Evolutionary conservation across 108 stramenopile genomes (phyloP), one percentile per base, ranked within the genome.

Genomic region (Hondaea fermentalgiana): DNA sequence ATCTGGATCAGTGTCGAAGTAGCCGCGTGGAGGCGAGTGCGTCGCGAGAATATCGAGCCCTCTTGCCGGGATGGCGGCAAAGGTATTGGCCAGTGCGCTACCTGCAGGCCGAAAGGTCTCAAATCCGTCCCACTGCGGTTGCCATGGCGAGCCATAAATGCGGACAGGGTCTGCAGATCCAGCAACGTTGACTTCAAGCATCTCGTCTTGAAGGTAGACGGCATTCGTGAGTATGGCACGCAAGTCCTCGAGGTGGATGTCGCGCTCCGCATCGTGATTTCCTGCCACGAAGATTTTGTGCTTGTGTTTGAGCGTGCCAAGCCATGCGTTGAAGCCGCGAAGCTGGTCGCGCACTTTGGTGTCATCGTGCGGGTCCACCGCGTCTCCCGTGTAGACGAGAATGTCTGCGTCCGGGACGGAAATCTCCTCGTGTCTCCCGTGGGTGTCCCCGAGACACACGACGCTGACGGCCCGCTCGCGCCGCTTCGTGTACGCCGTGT

Each of bases 101-200:
- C 51, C 76, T 69, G 64, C 64, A n/a, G 76, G 76, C n/a, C n/a
- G n/a, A 23, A 25, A 83, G 6, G 76, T 83, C 45, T 83, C 76
- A 35, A 83, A 83, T 14, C 76, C 76, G n/a, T 47, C 25, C 76
- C 76, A 83, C 51, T 83, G 76, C 12, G 76, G 76, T 45, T 83
- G 76, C 76, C 76, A 83, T 23, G 76, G 76, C 19, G 76, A 83
- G 16, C 76, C 76, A 23, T 83, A 83, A 35, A 83, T 83, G n/a
- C 25, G 19, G 51, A 83, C 49, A 35, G 49, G 49, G 14, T 47
- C 76, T 12, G 14, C 25, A 6, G n/a, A 12, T 43, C 49, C 49
- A 12, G n/a, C 51, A 0, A 53, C 49, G 3, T 35, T 6, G 25
- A 83, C 23, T 6, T 21, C 28, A 45, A 83, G 23, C n/a, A 16